Percentiles rank a stretch among this genome's conserved stretches.
These are phyloP conservation scores for Trypanosoma brucei DNA, from an alignment of 208 protist genomes.

Conservation along the genomic window DNA sequence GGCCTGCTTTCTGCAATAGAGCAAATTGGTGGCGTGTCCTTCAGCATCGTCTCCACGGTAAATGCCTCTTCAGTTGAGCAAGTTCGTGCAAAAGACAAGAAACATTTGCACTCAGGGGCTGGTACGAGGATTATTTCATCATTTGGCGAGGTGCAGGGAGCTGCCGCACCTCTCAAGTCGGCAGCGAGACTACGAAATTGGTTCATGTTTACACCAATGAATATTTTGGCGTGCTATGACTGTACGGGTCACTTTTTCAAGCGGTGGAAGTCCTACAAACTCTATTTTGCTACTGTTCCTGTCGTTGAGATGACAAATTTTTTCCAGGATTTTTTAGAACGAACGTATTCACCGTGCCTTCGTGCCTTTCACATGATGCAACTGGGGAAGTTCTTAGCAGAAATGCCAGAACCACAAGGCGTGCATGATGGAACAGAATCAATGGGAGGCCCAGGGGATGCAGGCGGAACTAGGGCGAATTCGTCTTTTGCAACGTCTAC, in stretches of 20 bases:
- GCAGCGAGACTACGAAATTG: constrained; percentile 58
- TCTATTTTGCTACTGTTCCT: constrained; percentile 27
- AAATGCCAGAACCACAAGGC: constrained; percentile 33
- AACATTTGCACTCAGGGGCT: not conserved
- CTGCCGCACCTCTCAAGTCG: constrained; percentile 29
- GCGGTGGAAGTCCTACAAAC: constrained; percentile 50
- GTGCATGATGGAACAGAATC: constrained; percentile 6
- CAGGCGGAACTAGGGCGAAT: not conserved
- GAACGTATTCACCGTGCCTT: constrained; percentile 62
- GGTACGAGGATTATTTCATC: not conserved
- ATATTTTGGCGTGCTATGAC: constrained; percentile 81
- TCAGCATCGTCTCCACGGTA: constrained; percentile 73
- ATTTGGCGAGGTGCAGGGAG: not conserved
- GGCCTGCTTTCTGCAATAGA: constrained; percentile 70
- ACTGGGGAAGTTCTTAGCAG: constrained; percentile 46
- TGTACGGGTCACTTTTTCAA: constrained; percentile 58
- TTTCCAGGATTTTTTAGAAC: constrained; percentile 61
- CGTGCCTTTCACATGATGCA: constrained; percentile 68
- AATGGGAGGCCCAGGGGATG: not conserved
- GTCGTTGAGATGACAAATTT: constrained; percentile 62
- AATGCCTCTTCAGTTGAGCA: constrained; percentile 55
- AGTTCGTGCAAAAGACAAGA: constrained; percentile 27
- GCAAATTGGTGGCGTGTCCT: constrained; percentile 67
- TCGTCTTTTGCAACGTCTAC: not conserved
- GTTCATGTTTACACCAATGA: constrained; percentile 86